phyloP scores from a whole-genome alignment of 805 yeast species.

The Starmera dryadoides region DNA sequence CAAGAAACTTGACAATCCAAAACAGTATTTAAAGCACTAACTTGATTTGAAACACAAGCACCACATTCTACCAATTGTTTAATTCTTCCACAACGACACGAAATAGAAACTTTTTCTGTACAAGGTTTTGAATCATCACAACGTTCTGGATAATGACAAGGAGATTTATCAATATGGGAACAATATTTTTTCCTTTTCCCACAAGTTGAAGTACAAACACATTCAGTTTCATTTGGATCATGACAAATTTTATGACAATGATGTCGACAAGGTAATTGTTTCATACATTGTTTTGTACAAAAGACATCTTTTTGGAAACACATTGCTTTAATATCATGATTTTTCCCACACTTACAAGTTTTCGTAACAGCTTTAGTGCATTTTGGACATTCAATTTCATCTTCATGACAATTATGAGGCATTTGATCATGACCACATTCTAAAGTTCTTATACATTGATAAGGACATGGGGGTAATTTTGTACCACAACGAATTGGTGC shows the following conservation, averaged over 20 bases:
- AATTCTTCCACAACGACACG: slow-evolving; percentile 62
- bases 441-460: slow-evolving; percentile 50
- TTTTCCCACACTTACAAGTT: slow-evolving; percentile 56
- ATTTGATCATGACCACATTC: slow-evolving; percentile 68
- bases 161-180: slow-evolving; percentile 56
- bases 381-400: slow-evolving; percentile 58
- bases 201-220: slow-evolving; percentile 61
- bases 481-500: slow-evolving; percentile 90
- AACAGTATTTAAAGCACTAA: slow-evolving; percentile 26
- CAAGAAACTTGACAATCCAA: slow-evolving; percentile 71
- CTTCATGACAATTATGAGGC: slow-evolving; percentile 72
- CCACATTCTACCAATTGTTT: slow-evolving; percentile 47
- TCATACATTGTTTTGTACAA: slow-evolving; percentile 62
- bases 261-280: slow-evolving; percentile 40
- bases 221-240: slow-evolving; percentile 46
- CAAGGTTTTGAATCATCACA: slow-evolving; percentile 52
- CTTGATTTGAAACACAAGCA: slow-evolving; percentile 28
- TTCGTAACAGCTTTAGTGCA: slow-evolving; percentile 60
- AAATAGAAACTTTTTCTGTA: slow-evolving; percentile 37
- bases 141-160: slow-evolving; percentile 55
- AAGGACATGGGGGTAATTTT: slow-evolving; percentile 51
- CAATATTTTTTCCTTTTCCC: slow-evolving; percentile 44
- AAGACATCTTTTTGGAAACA: slow-evolving; percentile 64
- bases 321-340: slow-evolving; percentile 46
- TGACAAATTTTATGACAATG: slow-evolving; percentile 51